Base-by-base conservation (phyloP, 176 grass and related monocot species). In the Ananas comosus region DNA sequence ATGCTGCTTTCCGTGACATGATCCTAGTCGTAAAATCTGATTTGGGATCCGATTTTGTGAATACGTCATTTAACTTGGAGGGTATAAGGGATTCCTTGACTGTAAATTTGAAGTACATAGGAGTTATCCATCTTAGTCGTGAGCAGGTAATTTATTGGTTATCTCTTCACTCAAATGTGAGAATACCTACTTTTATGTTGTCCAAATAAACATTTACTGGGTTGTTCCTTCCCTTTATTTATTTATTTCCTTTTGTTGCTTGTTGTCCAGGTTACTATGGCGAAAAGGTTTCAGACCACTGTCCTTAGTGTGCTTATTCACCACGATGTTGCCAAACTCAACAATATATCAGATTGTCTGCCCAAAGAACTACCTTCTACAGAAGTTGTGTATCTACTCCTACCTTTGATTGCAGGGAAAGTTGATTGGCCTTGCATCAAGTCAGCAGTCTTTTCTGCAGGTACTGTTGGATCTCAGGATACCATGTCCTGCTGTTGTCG, bases 401-500 rank as follows among this genome's bases (percentile, higher is more conserved):
- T 96, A 42, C 91, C 91, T 9, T 80, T 77, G 14, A 80, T 83
- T 73, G 79, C 72, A 70, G 87, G 82, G 13, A 96, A 77, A 87
- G 58, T 96, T 75, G 87, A 96, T 82, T 96, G 91, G 91, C 73
- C 70, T 33, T 77, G 74, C 71, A 82, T 91, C 8, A 85, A 75
- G 49, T 87, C 78, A 17, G 69, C 63, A 48, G 42, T 66, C 49
- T 77, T 82, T 2, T 64, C 76, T 75, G 65, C 72, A 0, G 52
- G 49, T 74, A 72, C 81, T 70, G 51, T n/a, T 53, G 70, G 4
- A 16, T 49, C 76, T 23, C 64, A 80, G 52, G 65, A 69, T 57
- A 58, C 0, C 10, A 65, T 65, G 63, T 76, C 70, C 59, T 70
- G 70, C 66, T 28, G 73, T 80, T 76, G 17, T 67, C 83, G 79